Evolutionary conservation across 352 stramenopile species (phyloP).

Genomic region (Pythium guiyangense): DNA sequence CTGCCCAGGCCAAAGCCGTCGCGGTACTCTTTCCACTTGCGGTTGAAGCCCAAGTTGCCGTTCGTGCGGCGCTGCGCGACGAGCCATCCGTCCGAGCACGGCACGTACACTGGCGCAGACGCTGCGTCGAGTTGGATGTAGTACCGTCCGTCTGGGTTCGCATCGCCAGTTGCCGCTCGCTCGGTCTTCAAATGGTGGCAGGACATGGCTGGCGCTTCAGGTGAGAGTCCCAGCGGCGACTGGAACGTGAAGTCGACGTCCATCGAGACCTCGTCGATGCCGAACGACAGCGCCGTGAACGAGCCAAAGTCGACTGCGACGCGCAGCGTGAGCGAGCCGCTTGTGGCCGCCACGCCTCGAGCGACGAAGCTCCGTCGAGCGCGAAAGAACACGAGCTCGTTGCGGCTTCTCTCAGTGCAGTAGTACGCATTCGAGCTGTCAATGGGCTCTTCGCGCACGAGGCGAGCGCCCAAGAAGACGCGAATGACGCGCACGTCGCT

Average conservation of each 20-base stretch:
- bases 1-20: conserved; percentile 46
- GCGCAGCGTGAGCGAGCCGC: conserved; percentile 22
- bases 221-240: conserved; percentile 37
- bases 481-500: conserved; percentile 35
- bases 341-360: conserved; percentile 29
- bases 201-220: conserved; percentile 33
- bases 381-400: conserved; percentile 30
- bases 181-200: conserved; percentile 46
- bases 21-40: conserved; percentile 56
- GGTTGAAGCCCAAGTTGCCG: conserved; percentile 48
- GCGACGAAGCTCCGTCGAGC: conserved; percentile 33
- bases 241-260: conserved; percentile 54
- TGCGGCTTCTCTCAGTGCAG: conserved; percentile 29
- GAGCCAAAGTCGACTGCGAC: conserved; percentile 41
- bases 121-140: conserved; percentile 35
- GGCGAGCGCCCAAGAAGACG: conserved; percentile 37
- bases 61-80: conserved; percentile 42
- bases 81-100: conserved; percentile 57
- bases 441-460: conserved; percentile 34
- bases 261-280: conserved; percentile 61
- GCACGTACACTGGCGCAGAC: conserved; percentile 22
- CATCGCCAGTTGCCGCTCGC: conserved; percentile 26
- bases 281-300: conserved; percentile 37
- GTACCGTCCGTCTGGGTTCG: conserved; percentile 52
- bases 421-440: conserved; percentile 33